Conservation (phyloP, 805 yeast genomes). For the Sugiyamaella americana region DNA sequence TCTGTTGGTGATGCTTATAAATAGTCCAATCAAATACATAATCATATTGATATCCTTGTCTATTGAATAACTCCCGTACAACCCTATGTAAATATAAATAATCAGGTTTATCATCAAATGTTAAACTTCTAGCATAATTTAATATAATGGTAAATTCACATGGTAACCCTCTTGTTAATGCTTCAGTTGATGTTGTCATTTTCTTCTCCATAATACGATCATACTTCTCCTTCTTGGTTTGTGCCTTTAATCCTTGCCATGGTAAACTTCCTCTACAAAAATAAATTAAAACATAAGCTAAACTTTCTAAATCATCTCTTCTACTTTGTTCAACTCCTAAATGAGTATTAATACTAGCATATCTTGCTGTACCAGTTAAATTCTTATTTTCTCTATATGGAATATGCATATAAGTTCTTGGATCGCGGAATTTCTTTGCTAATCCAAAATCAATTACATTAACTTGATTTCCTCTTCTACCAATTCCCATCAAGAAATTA, state of each 20-base stretch:
- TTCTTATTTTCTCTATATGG: conserved; percentile 96
- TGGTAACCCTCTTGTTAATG: conserved; percentile 87
- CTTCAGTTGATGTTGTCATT: conserved; percentile 80
- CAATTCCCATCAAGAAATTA: conserved; percentile 81
- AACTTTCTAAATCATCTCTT: conserved; percentile 91
- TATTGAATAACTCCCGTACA: conserved; percentile 80
- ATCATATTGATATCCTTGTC: conserved; percentile 87
- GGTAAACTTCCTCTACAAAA: conserved; percentile 95
- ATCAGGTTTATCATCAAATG: conserved; percentile 96
- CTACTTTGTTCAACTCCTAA: conserved; percentile 95
- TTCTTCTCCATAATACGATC: conserved; percentile 95
- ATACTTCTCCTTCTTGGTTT: conserved; percentile 93
- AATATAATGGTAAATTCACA: conserved; percentile 81
- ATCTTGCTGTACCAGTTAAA: conserved; percentile 95
- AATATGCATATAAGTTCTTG: conserved; percentile 87
- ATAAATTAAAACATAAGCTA: conserved; percentile 90
- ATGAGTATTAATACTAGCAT: conserved; percentile 92
- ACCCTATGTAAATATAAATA: conserved; percentile 81
- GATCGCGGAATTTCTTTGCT: conserved; percentile 91
- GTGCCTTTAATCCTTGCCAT: conserved; percentile 98
- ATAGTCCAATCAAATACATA: conserved; percentile 97
- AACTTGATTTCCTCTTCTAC: conserved; percentile 90
- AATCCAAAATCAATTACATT: conserved; percentile 92
- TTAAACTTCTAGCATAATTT: conserved; percentile 79
- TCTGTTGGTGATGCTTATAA: conserved; percentile 47